phyloP scores from a whole-genome alignment of 345 rosid species.

The Linum tenue region DNA sequence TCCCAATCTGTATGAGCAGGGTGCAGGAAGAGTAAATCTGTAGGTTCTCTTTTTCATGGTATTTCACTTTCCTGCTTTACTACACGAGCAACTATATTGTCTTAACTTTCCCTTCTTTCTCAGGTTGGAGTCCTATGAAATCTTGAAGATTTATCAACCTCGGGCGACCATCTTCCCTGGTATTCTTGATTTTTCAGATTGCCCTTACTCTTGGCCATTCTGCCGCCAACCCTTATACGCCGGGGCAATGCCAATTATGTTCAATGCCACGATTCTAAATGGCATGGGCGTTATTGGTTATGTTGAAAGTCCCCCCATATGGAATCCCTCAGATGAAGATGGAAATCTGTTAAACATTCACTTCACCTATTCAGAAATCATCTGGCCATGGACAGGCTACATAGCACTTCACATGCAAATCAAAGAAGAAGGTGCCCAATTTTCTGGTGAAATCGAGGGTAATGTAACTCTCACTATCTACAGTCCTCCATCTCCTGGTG shows the following conservation, averaged over 20 bases:
- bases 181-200: conserved; percentile 70
- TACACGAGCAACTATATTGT: not conserved
- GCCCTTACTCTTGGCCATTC: conserved; percentile 98
- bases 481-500: conserved; percentile 77
- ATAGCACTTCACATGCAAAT: conserved; percentile 95
- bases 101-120: conserved; percentile 19
- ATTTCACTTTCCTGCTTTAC: not conserved
- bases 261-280: conserved; percentile 81
- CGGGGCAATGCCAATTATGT: conserved; percentile 91
- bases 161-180: conserved; percentile 94
- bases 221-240: conserved; percentile 94
- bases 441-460: conserved; percentile 77
- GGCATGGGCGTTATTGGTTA: conserved; percentile 97
- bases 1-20: conserved; percentile 96
- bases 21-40: conserved; percentile 96
- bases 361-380: conserved; percentile 69
- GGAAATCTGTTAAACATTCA: conserved; percentile 80
- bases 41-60: conserved; percentile 32
- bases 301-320: conserved; percentile 67
- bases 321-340: conserved; percentile 84
- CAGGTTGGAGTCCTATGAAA: conserved; percentile 98
- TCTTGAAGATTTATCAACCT: conserved; percentile 77
- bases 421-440: conserved; percentile 88
- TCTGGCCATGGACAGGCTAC: conserved; percentile 99
- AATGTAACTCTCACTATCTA: conserved; percentile 57